Evolutionary conservation across 2,329 filamentous ascomycete species (phyloP), one percentile per base, ranked within the genome.

Genomic region (Trichoderma sp.): DNA sequence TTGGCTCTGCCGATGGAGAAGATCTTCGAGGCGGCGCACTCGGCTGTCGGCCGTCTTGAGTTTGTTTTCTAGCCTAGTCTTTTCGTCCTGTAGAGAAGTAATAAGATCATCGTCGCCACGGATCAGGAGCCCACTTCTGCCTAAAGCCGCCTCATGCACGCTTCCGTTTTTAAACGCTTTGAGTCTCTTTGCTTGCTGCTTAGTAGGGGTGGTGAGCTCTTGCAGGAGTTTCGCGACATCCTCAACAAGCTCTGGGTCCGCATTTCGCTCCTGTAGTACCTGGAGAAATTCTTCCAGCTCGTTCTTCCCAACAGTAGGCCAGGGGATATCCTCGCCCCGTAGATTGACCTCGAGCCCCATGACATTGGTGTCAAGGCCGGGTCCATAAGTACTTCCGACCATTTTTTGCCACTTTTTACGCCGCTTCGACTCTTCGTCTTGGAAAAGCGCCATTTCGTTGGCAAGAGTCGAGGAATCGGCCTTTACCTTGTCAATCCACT

Each of bases 91-190:
- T n/a, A 98, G 80, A 72, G 84, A 91, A 76, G 85, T 86, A 40
- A 92, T 86, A 71, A 94, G 83, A 72, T 97, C 94, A 75, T 97
- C 93, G 71, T 96, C 92, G n/a, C 93, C 94, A 49, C 93, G 89
- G 16, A 97, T 87, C 75, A 97, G 82, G 11, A 97, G 86, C 1
- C 93, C 95, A 72, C 92, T 96, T 75, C 91, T 89, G n/a, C 93
- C 93, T 71, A 97, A 86, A 3, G 88, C 89, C n/a, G 91, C 91
- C 77, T 98, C 96, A 75, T 97, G 94, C 47, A 98, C 87, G 76
- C 96, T 98, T 19, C 96, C 96, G 76, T 96, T 96, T 77, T 97
- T 97, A 83, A 99, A 98, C 5, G 93, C 94, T 78, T 95, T 97
- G 7, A 96, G 88, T 69, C 93, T 89, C 79, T 93, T 94, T 71